Conservation (phyloP, 495 filamentous ascomycete species). For the Penicillium crystallinum region DNA sequence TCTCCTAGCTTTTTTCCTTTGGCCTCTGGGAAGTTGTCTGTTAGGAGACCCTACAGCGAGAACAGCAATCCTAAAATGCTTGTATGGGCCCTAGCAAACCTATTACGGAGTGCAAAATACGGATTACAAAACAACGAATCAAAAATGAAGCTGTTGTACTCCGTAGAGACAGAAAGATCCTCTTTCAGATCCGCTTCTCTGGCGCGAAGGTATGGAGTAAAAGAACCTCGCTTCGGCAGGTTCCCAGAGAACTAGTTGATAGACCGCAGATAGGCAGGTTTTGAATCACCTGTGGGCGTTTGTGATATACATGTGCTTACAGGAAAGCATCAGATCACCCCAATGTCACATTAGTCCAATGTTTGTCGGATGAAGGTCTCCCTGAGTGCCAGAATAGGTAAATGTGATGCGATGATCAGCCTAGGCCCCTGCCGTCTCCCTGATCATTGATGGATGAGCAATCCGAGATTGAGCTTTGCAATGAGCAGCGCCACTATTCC, state of each 20-base stretch:
- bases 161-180: background rate
- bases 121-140: too few relatives aligned
- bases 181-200: background rate
- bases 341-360: slow-evolving; percentile 7
- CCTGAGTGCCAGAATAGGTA: background rate
- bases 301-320: slow-evolving; percentile 3
- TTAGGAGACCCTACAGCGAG: too few relatives aligned
- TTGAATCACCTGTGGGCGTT: slow-evolving; percentile 7
- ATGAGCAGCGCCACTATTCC: background rate
- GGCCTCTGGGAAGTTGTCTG: too few relatives aligned
- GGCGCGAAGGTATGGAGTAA: background rate
- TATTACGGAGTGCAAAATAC: too few relatives aligned
- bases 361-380: background rate
- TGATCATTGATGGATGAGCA: background rate
- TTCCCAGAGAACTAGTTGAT: background rate
- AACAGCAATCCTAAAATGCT: too few relatives aligned
- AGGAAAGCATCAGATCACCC: slow-evolving; percentile 13
- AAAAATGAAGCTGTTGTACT: too few relatives aligned
- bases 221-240: background rate
- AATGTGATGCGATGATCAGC: background rate
- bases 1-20: too few relatives aligned
- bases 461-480: background rate
- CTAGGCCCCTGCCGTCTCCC: background rate
- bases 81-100: too few relatives aligned
- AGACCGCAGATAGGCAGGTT: background rate